Evolutionary conservation across 164 flowering plant species (phyloP).

Genomic region (Macadamia integrifolia): DNA sequence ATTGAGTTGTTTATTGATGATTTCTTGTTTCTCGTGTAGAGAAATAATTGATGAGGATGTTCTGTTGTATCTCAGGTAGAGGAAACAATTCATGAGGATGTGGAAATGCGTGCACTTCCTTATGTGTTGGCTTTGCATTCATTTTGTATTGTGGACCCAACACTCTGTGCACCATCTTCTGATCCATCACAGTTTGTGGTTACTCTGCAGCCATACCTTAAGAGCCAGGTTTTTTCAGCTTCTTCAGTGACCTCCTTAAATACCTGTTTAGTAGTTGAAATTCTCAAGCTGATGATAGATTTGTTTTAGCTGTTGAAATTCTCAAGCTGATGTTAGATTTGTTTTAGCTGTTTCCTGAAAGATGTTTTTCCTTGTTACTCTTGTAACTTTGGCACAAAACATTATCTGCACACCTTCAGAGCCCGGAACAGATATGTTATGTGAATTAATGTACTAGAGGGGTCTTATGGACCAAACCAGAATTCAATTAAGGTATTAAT

Average conservation of each 20-base stretch:
- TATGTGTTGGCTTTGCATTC: constrained; percentile 88
- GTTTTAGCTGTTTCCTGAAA: no score
- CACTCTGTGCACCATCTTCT: constrained; percentile 86
- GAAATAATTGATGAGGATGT: constrained; percentile 54
- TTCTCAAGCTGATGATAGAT: background rate
- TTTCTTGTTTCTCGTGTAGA: constrained; percentile 47
- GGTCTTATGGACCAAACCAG: no score
- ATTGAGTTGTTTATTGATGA: background rate
- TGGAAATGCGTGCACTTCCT: constrained; percentile 65
- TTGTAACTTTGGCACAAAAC: no score
- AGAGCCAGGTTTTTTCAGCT: constrained; percentile 62
- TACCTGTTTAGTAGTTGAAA: background rate
- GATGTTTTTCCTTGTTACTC: no score
- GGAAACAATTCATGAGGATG: no score
- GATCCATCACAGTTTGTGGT: constrained; percentile 94
- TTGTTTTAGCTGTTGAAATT: background rate
- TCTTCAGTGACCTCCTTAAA: background rate
- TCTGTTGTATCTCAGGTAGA: no score
- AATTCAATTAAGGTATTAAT: no score
- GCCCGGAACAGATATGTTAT: no score
- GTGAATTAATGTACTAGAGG: no score
- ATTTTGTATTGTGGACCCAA: constrained; percentile 88
- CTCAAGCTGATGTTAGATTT: background rate
- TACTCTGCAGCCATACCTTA: constrained; percentile 92
- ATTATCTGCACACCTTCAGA: no score